Base-by-base conservation (phyloP, 768 basidiomycete species). In the Termitomyces sp. region DNA sequence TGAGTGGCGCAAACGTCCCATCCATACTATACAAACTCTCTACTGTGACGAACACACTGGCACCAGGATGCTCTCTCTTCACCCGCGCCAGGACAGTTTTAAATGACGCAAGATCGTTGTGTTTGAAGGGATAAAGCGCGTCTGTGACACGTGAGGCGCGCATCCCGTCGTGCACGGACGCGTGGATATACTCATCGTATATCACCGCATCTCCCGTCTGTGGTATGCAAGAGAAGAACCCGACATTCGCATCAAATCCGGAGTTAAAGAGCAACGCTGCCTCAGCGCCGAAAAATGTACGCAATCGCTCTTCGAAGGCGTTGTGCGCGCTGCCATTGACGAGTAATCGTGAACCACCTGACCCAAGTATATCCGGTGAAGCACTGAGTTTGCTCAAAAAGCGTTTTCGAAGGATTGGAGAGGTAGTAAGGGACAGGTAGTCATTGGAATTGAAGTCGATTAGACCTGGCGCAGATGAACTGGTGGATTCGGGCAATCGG, bases 21-120 rank as follows among this genome's bases (percentile, higher is more conserved):
- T 98, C 96, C 96, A 98, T 98, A 56, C 88, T 91, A 63, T 98
- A 98, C 44, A 98, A 70, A 37, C 85, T 87, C 77, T 98, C 96
- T 7, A 97, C 86, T 0, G 92, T 86, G 12, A 98, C 70, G 65
- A 95, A 97, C 3, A 91, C 71, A 62, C 75, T 86, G 16, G 85
- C 63, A 37, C 66, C 71, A 0, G 68, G 65, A n/a, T 70, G 67
- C 45, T 75, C 73, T 2, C 66, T 53, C 17, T 74, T 57, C 42
- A 89, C 72, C 14, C 64, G 64, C 2, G 57, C 45, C 3, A 96
- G 65, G 0, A 81, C 66, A 2, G 58, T 57, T 23, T 77, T 72
- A 7, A 97, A 67, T 5, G 75, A 77, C 0, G 50, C 45, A 3
- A 90, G 65, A 16, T 83, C 84, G 63, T 96, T 97, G 66, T 98